Evolutionary conservation across 169 alveolate genomes (phyloP).

Genomic region (Hepatocystis sp.): DNA sequence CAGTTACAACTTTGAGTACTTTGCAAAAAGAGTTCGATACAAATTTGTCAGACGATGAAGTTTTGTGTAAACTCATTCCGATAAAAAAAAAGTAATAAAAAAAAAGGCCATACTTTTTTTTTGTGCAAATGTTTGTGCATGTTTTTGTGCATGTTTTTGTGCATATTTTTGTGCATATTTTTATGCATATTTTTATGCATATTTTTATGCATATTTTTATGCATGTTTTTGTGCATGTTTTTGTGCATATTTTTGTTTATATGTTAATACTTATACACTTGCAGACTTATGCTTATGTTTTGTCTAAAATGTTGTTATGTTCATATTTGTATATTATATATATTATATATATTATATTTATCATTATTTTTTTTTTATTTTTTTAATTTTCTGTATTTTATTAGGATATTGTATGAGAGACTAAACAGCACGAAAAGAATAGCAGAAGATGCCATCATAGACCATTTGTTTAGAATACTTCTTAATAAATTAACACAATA

Average conservation of each 20-base stretch:
- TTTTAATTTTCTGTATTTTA: neutral
- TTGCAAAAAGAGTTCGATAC: neutral
- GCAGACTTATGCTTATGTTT: no score
- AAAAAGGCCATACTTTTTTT: neutral
- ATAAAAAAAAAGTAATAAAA: conserved; percentile 43
- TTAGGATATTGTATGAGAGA: conserved; percentile 38
- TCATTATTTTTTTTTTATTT: neutral
- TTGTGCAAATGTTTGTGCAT: no score
- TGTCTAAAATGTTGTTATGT: no score
- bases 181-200: no score
- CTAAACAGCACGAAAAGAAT: conserved; percentile 25
- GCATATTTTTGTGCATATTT: no score
- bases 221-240: neutral
- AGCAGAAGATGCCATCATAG: conserved; percentile 62
- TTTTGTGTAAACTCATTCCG: conserved; percentile 57
- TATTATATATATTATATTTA: no score
- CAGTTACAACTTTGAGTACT: neutral
- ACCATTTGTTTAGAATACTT: conserved; percentile 21
- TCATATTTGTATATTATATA: no score
- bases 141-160: no score
- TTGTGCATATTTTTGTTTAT: neutral
- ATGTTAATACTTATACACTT: no score
- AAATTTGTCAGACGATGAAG: conserved; percentile 1
- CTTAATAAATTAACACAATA: conserved; percentile 26
- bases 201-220: neutral